Conservation (phyloP, 371 early-diverging fungal genomes). For the Mortierella sp. region DNA sequence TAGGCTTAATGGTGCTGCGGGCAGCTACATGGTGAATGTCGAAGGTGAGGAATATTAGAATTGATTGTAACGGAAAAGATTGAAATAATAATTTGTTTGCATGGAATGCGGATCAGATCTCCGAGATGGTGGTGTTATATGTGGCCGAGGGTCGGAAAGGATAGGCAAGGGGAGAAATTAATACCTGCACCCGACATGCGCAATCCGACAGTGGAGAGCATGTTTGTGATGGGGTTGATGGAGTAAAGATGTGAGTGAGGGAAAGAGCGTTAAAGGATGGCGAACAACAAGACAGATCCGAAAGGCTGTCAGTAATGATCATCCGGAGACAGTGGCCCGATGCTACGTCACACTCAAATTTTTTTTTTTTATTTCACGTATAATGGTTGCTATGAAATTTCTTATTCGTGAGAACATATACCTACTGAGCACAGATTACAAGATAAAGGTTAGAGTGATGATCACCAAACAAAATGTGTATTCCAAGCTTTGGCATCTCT, state of each 20-base stretch:
- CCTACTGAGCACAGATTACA: neutral
- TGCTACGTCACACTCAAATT: neutral
- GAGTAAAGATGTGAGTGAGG: slow-evolving; percentile 6
- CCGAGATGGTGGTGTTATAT: slow-evolving; percentile 1
- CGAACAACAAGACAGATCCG: neutral
- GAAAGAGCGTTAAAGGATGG: neutral
- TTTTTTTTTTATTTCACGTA: no score
- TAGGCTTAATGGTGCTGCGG: slow-evolving; percentile 44
- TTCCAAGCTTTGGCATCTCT: neutral
- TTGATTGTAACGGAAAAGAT: neutral
- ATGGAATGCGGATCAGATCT: neutral
- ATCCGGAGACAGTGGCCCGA: no score
- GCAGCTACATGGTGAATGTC: slow-evolving; percentile 26
- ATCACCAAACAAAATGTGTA: neutral
- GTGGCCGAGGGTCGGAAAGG: neutral
- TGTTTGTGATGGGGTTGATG: slow-evolving; percentile 15
- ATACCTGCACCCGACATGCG: slow-evolving; percentile 54
- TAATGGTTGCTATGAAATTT: no score
- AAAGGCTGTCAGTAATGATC: neutral
- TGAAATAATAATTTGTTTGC: slow-evolving; percentile 2
- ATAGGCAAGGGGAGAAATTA: neutral
- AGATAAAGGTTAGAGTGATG: neutral
- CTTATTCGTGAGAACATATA: neutral
- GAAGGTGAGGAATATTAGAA: neutral
- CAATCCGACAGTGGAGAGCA: slow-evolving; percentile 51